Base-by-base conservation (phyloP, 805 yeast genomes). In the Saturnispora besseyi region DNA sequence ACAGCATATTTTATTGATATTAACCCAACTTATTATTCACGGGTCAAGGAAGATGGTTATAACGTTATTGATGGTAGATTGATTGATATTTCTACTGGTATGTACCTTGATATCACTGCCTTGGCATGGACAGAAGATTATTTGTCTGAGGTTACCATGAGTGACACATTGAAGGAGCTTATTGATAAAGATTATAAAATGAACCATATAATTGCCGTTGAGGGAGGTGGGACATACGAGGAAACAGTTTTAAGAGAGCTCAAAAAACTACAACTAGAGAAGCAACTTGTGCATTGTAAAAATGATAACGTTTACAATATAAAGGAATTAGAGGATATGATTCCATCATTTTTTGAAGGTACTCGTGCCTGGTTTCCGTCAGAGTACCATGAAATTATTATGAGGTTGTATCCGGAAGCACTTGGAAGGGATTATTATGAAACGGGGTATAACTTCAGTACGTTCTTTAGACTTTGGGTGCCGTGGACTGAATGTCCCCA, bases 291-390 rank as follows among this genome's bases (percentile, higher is more conserved):
- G 18, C 54, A 67, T 53, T 68, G 73, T 52, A 72, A 79, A 45
- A 79, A 81, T 59, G 64, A 70, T 52, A 89, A 86, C 62, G 73
- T 71, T 53, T 77, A 77, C 61, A 60, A 67, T 7, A 59, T 70
- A 32, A 71, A 72, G 8, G 79, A 77, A 45, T 60, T 84, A 13
- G 59, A 70, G 9, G 84, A 87, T 0, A 65, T 85, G 52, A 64
- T 74, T 4, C 67, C 74, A 32, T 73, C 85, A 0, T 55, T 69
- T 18, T 81, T 78, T 55, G 90, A 85, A 61, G 87, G 87, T 2
- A 74, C 60, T 10, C 53, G 68, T 13, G 70, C 75, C 1, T 70
- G 69, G 49, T 62, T 78, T 22, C 85, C 84, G 0, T 58, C 64
- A 41, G 58, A 59, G 44, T 62, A 63, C 51, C 58, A 70, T 9